Base-by-base conservation (phyloP, 768 basidiomycete genomes). In the Psilocybe cyanescens region DNA sequence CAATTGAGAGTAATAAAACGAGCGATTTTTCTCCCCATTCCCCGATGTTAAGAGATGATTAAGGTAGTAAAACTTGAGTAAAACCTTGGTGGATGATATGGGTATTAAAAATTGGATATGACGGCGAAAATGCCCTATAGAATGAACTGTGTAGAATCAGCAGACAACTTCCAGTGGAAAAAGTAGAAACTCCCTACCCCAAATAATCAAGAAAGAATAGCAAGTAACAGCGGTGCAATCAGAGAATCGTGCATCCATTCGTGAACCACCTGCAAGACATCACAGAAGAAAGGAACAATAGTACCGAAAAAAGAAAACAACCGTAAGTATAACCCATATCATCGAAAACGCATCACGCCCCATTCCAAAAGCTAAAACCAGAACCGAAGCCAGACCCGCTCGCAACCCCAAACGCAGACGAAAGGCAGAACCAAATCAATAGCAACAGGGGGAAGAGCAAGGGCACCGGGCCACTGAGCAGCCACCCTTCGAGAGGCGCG, bases 221-320 rank as follows among this genome's bases (percentile, higher is more conserved):
- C 8, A 49, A 24, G 33, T 6, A 59, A 48, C 57, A 16, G 35
- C 39, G 17, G 16, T 48, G 24, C 24, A 45, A 46, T 68, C 62
- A 82, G 14, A 81, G 65, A 65, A 90, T 81, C 16, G 81, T 79
- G 71, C 90, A 91, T 45, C 90, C 90, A 65, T 80, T 84, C 64
- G 86, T 81, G 71, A 90, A 91, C 90, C 90, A 91, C 89, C 89
- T 91, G 72, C 24, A 24, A 24, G 62, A 14, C 7, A 70, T 67
- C 67, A 50, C 33, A 12, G 24, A 44, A 45, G 28, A 52, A 33
- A 55, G 35, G 3, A 47, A 55, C 33, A 33, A 9, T 11, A 39
- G 17, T 24, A 55, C 46, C 30, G 41, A 57, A 47, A 62, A 58
- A 53, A 55, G 55, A 58, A 48, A n/a, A 24, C 19, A 4, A 46